phyloP scores from a whole-genome alignment of 495 filamentous ascomycete species.

The Aspergillus bridgeri region DNA sequence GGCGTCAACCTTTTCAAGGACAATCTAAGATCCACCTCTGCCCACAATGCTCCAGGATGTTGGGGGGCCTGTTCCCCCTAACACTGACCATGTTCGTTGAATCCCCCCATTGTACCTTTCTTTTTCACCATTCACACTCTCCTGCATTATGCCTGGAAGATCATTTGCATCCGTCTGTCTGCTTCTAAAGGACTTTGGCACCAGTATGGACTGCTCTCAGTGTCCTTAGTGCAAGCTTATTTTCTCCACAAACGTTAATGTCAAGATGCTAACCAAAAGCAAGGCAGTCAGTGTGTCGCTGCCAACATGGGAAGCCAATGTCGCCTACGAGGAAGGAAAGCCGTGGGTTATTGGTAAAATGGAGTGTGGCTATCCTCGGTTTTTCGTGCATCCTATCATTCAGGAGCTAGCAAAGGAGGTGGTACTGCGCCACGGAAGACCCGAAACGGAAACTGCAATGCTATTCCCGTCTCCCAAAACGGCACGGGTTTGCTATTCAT shows the following conservation, averaged over 20 bases:
- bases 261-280: conserved; percentile 1
- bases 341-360: conserved; percentile 80
- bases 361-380: conserved; percentile 90
- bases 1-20: background rate
- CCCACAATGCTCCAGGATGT: conserved; percentile 38
- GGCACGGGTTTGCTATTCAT: conserved; percentile 66
- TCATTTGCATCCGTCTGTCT: background rate
- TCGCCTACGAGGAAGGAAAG: conserved; percentile 91
- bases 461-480: conserved; percentile 70
- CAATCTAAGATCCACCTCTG: background rate
- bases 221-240: no score
- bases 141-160: background rate
- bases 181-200: background rate
- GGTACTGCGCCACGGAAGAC: conserved; percentile 56
- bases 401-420: conserved; percentile 68
- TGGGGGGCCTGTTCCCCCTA: conserved; percentile 45
- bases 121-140: background rate
- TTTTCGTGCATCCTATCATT: conserved; percentile 88
- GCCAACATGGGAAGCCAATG: conserved; percentile 86
- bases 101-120: conserved; percentile 15
- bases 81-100: conserved; percentile 53
- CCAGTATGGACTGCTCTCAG: background rate
- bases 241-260: background rate
- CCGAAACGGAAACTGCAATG: conserved; percentile 63
- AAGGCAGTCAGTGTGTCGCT: conserved; percentile 95